Evolutionary conservation across 768 basidiomycete genomes (phyloP).

Genomic region (Boletus sp.): DNA sequence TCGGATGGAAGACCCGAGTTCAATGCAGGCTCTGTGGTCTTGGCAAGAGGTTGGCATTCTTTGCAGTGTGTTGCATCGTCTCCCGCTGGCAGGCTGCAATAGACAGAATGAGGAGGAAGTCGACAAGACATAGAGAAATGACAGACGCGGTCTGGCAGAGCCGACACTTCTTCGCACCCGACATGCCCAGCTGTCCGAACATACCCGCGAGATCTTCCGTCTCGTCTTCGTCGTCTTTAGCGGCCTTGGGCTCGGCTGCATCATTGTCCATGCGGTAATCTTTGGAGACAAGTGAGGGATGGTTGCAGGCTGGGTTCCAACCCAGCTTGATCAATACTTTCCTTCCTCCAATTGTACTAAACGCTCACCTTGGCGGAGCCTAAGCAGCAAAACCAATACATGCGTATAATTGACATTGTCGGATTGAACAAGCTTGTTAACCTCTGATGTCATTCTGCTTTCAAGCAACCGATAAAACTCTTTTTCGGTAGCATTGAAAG

Average conservation of each 20-base stretch:
- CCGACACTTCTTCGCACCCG: conserved; percentile 60
- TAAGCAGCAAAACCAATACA: conserved; percentile 67
- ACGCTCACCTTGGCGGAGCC: conserved; percentile 80
- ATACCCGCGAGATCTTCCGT: conserved; percentile 74
- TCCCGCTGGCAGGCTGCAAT: conserved; percentile 14
- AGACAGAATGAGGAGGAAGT: neutral
- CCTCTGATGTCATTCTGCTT: conserved; percentile 57
- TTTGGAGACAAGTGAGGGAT: conserved; percentile 77
- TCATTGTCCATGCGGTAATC: conserved; percentile 72
- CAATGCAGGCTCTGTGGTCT: conserved; percentile 36
- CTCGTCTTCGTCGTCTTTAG: conserved; percentile 51
- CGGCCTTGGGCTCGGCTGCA: conserved; percentile 64
- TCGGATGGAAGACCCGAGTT: conserved; percentile 49
- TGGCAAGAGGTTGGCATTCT: conserved; percentile 55
- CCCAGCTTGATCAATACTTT: neutral
- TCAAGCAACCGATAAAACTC: conserved; percentile 77
- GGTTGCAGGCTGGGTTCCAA: conserved; percentile 71
- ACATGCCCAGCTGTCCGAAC: conserved; percentile 67
- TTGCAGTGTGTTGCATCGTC: conserved; percentile 46
- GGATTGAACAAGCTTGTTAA: conserved; percentile 63
- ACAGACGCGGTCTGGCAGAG: conserved; percentile 72
- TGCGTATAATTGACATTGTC: conserved; percentile 62
- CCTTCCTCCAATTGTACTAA: neutral
- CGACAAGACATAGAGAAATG: neutral
- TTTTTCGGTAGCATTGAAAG: conserved; percentile 73